These are phyloP conservation scores for Termitomyces sp. DNA, from an alignment of 768 basidiomycete species.

Conservation along the genomic window DNA sequence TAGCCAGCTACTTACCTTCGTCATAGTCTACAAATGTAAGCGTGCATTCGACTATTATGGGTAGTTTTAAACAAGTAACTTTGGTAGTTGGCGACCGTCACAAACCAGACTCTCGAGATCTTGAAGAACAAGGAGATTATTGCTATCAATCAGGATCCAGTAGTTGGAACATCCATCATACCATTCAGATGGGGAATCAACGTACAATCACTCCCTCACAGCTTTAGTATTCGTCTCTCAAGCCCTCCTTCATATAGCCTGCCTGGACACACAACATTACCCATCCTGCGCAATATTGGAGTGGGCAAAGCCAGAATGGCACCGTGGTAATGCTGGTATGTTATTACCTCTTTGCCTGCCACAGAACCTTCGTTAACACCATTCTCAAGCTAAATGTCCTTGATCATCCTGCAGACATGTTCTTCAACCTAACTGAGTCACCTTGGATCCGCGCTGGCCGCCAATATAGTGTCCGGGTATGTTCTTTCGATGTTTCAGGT, in stretches of 20 bases:
- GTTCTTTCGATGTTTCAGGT: conserved; percentile 9
- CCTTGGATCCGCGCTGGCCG: conserved; percentile 62
- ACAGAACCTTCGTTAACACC: neutral
- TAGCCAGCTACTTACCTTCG: neutral
- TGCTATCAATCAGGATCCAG: conserved; percentile 65
- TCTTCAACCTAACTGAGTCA: conserved; percentile 59
- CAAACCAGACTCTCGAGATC: conserved; percentile 47
- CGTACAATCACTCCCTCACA: conserved; percentile 25
- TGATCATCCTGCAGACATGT: conserved; percentile 46
- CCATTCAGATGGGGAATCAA: conserved; percentile 70
- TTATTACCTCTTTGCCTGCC: neutral
- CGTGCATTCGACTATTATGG: neutral
- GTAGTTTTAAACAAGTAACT: neutral
- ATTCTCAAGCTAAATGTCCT: conserved; percentile 50
- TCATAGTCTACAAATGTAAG: conserved; percentile 14
- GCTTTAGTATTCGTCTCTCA: neutral
- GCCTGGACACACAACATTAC: conserved; percentile 35
- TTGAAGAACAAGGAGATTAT: conserved; percentile 61
- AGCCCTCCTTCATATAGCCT: conserved; percentile 15
- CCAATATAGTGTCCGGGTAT: conserved; percentile 55
- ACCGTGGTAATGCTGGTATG: conserved; percentile 62
- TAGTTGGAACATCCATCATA: conserved; percentile 55
- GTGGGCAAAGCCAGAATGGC: conserved; percentile 54
- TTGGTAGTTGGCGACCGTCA: conserved; percentile 37
- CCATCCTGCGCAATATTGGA: conserved; percentile 64